phyloP scores from a whole-genome alignment of 352 stramenopile genomes.

The Pythium aquatile region DNA sequence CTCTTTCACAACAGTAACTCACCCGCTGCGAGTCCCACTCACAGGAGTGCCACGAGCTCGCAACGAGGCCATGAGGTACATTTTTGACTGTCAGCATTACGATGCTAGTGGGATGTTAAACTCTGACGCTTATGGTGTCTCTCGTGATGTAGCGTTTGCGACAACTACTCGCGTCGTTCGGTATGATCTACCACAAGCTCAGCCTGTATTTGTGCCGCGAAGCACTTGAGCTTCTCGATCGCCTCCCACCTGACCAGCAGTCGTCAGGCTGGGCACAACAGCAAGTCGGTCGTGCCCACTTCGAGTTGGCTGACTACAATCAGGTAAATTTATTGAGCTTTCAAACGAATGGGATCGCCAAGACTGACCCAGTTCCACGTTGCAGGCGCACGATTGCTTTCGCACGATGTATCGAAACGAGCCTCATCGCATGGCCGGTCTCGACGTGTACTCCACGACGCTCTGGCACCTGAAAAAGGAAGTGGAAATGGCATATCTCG shows the following conservation, averaged over 20 bases:
- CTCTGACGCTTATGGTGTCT: neutral
- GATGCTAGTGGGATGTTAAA: no score
- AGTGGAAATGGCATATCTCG: conserved; percentile 96
- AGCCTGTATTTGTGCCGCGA: conserved; percentile 81
- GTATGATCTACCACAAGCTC: conserved; percentile 69
- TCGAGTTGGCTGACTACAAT: conserved; percentile 95
- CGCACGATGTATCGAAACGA: conserved; percentile 88
- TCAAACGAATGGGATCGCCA: neutral
- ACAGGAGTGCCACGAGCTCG: conserved; percentile 10
- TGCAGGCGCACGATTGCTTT: conserved; percentile 85
- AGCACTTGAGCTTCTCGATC: conserved; percentile 86
- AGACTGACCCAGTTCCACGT: neutral
- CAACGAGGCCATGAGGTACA: conserved; percentile 22
- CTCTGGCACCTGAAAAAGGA: conserved; percentile 98
- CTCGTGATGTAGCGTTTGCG: conserved; percentile 36
- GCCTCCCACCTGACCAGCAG: conserved; percentile 81
- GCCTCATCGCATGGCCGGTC: conserved; percentile 91
- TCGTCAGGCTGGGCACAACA: conserved; percentile 94
- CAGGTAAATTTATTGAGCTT: conserved; percentile 23
- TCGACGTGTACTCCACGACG: conserved; percentile 95
- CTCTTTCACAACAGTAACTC: conserved; percentile 28
- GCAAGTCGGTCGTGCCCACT: conserved; percentile 93
- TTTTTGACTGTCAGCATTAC: neutral
- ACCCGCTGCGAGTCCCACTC: conserved; percentile 11
- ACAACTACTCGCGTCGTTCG: conserved; percentile 64